Conservation (phyloP, 225 moss, liverwort and hornwort species). For the Takakia lepidozioides region DNA sequence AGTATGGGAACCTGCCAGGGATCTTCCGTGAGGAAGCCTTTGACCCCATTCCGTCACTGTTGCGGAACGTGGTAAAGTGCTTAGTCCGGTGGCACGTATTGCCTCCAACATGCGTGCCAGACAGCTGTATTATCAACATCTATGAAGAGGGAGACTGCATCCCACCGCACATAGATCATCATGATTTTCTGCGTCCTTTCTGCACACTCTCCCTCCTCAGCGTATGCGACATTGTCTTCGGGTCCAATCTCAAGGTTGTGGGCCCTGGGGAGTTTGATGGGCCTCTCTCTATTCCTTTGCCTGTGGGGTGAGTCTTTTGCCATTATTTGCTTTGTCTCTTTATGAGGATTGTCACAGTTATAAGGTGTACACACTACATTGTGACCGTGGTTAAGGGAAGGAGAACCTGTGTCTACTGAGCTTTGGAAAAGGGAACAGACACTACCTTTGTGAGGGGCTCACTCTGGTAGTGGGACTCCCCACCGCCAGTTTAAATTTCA, state of each 20-base stretch:
- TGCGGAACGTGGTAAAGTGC: constrained; percentile 56
- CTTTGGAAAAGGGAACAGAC: too few species aligned
- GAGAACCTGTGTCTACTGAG: too few species aligned
- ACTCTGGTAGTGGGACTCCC: too few species aligned
- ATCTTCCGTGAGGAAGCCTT: constrained; percentile 58
- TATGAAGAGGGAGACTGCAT: constrained; percentile 87
- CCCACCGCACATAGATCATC: constrained; percentile 90
- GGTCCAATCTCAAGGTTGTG: constrained; percentile 45
- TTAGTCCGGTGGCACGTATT: constrained; percentile 72
- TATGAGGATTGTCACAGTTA: too few species aligned
- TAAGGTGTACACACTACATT: too few species aligned
- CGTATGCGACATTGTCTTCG: constrained; percentile 73
- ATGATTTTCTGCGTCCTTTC: constrained; percentile 82
- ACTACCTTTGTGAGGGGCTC: too few species aligned
- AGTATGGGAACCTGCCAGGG: constrained; percentile 57
- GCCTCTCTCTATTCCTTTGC: constrained; percentile 49
- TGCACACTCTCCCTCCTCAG: constrained; percentile 87
- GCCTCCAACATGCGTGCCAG: constrained; percentile 57
- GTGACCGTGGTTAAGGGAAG: too few species aligned
- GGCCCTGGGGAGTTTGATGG: constrained; percentile 74
- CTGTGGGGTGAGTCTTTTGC: constrained; percentile 69
- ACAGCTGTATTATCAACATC: constrained; percentile 89
- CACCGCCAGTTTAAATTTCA: too few species aligned
- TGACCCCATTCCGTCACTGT: constrained; percentile 58
- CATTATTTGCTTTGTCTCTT: too few species aligned